These are phyloP conservation scores for Copromyces sp. DNA, from an alignment of 495 filamentous ascomycete species.

Conservation along the genomic window DNA sequence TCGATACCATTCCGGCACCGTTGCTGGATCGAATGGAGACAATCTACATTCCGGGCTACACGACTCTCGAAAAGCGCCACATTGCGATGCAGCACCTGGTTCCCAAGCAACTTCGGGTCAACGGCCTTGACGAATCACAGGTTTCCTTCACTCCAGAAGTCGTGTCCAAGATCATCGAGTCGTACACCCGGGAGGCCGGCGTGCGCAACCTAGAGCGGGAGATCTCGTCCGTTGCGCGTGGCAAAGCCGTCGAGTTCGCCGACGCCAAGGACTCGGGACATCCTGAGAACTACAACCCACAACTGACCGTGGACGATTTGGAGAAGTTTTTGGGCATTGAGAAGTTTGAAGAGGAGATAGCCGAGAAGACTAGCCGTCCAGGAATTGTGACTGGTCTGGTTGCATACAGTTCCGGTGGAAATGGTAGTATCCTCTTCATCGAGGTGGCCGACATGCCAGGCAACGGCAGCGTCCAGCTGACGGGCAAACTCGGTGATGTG, in stretches of 20 bases:
- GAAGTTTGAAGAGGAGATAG: conserved; percentile 90
- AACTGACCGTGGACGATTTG: conserved; percentile 65
- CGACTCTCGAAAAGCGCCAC: conserved; percentile 93
- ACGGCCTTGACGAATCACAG: conserved; percentile 67
- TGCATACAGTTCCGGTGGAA: conserved; percentile 86
- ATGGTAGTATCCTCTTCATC: conserved; percentile 96
- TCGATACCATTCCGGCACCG: conserved; percentile 90
- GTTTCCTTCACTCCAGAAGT: conserved; percentile 71
- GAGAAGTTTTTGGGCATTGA: conserved; percentile 90
- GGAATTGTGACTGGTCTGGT: conserved; percentile 96
- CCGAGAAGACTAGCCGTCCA: conserved; percentile 75
- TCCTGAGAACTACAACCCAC: conserved; percentile 60
- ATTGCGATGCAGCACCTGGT: conserved; percentile 90
- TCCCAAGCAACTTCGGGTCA: conserved; percentile 75
- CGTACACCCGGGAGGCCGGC: conserved; percentile 95
- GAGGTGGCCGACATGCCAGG: conserved; percentile 98
- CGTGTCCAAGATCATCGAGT: conserved; percentile 85
- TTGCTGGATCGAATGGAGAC: conserved; percentile 98
- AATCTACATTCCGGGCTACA: conserved; percentile 86
- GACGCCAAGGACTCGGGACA: conserved; percentile 75
- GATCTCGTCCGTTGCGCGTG: conserved; percentile 85
- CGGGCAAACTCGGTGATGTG: conserved; percentile 95
- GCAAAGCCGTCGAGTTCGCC: conserved; percentile 90
- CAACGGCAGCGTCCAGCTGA: conserved; percentile 86
- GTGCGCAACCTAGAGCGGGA: conserved; percentile 95